Evolutionary conservation across 768 basidiomycete genomes (phyloP).

Genomic region (Pholiota microspora): DNA sequence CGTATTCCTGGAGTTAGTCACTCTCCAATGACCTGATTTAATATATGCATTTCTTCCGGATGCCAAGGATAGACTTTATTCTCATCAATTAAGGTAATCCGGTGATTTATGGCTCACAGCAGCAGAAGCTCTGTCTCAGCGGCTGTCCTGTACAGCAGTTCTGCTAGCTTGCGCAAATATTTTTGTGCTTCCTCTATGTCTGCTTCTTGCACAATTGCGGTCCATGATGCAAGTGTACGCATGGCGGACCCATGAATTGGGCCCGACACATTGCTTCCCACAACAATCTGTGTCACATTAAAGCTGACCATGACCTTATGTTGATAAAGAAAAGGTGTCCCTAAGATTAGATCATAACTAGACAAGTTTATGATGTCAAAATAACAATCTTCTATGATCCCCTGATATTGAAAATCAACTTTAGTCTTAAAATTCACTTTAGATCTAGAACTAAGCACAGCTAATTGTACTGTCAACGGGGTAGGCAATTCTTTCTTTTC

Average conservation of each 20-base stretch:
- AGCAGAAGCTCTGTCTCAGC: conserved; percentile 30
- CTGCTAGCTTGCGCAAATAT: conserved; percentile 3
- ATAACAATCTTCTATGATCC: conserved; percentile 18
- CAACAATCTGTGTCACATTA: conserved; percentile 22
- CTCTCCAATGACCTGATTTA: no score
- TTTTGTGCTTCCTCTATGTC: conserved; percentile 12
- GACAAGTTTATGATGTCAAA: conserved; percentile 39
- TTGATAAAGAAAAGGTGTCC: conserved; percentile 37
- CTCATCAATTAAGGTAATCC: conserved; percentile 37
- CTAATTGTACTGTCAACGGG: conserved; percentile 33
- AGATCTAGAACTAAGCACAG: conserved; percentile 33
- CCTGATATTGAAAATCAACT: conserved; percentile 29
- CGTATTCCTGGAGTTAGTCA: no score
- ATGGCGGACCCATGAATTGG: conserved; percentile 19
- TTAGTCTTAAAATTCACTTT: conserved; percentile 27
- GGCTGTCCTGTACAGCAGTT: conserved; percentile 22
- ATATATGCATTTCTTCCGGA: no score
- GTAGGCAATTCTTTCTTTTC: conserved; percentile 20
- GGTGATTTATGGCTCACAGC: conserved; percentile 34
- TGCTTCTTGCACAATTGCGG: conserved; percentile 6
- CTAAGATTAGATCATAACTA: conserved; percentile 38
- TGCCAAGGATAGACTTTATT: conserved; percentile 28
- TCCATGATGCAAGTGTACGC: conserved; percentile 3
- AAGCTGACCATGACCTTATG: conserved; percentile 25
- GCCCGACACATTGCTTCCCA: conserved; percentile 20